Evolutionary conservation across 73 alveolate species (phyloP).

Genomic region (Loxodes magnus): DNA sequence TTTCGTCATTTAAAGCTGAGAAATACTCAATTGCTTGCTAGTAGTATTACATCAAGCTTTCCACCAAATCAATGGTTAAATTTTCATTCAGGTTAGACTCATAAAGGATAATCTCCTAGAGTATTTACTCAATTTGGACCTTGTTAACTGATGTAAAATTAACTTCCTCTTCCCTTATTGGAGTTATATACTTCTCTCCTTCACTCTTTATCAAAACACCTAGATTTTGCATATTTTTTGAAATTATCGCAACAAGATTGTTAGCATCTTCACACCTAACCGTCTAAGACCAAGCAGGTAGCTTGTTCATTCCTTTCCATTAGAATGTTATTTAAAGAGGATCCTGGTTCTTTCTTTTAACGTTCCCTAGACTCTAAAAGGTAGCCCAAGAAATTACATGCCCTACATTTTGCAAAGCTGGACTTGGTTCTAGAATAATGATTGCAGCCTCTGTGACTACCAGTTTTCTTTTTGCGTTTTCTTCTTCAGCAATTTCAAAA

Average conservation of each 20-base stretch:
- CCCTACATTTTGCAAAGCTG: constrained; percentile 12
- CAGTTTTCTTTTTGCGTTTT: constrained; percentile 15
- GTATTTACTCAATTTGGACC: constrained; percentile 24
- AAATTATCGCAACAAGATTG: constrained; percentile 11
- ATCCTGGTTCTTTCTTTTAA: constrained; percentile 19
- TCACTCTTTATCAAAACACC: constrained; percentile 33
- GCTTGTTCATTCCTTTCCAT: constrained; percentile 31
- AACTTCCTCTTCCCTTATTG: constrained; percentile 23
- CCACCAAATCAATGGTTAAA: constrained; percentile 12
- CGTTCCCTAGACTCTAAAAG: constrained; percentile 18
- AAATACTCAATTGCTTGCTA: constrained; percentile 52
- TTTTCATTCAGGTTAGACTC: constrained; percentile 24
- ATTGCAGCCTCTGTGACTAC: constrained; percentile 27
- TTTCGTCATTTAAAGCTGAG: constrained; percentile 42
- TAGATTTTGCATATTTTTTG: constrained; percentile 21
- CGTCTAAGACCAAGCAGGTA: constrained; percentile 11
- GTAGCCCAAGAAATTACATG: constrained; percentile 31
- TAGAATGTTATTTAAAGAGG: constrained; percentile 21
- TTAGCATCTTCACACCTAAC: constrained; percentile 5
- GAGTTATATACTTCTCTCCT: constrained; percentile 3
- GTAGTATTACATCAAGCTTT: constrained; percentile 24
- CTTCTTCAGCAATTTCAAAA: constrained; percentile 18
- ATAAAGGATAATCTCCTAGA: constrained; percentile 31
- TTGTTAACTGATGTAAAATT: constrained; percentile 11
- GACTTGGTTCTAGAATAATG: constrained; percentile 16